phyloP scores from a whole-genome alignment of 169 alveolate genomes.

The Amoebophrya sp. region DNA sequence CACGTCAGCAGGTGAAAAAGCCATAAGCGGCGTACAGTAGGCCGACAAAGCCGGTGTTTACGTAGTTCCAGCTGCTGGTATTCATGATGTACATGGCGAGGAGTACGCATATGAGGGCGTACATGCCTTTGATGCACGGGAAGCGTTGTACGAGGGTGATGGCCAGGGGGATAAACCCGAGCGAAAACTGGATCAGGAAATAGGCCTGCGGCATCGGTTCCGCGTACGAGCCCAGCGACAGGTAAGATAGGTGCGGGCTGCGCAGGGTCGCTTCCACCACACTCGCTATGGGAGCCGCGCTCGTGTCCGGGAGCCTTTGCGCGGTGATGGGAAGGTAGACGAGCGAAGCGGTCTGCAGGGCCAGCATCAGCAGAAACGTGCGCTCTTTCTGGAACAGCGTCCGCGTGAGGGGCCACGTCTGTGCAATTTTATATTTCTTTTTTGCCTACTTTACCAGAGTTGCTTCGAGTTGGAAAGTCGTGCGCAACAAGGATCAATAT shows the following conservation, averaged over 20 bases:
- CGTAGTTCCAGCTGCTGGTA: background rate
- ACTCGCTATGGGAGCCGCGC: too few relatives aligned
- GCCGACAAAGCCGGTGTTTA: background rate
- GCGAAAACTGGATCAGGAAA: background rate
- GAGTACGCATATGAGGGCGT: background rate
- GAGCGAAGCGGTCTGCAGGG: background rate
- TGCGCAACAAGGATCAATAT: too few relatives aligned
- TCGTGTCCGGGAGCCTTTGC: background rate
- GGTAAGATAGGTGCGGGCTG: background rate
- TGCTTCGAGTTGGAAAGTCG: too few relatives aligned
- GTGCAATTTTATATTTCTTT: too few relatives aligned
- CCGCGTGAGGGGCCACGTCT: background rate
- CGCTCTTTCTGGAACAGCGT: background rate
- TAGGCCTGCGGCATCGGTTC: background rate
- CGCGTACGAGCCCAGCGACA: background rate
- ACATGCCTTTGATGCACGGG: background rate
- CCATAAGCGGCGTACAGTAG: background rate
- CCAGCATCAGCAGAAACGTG: background rate
- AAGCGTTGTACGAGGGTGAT: background rate
- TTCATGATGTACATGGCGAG: background rate
- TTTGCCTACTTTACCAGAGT: too few relatives aligned
- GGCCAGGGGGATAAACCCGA: background rate
- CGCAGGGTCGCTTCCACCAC: background rate
- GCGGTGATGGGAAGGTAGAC: background rate
- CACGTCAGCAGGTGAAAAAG: background rate